These are phyloP conservation scores for Neurospora sp. DNA, from an alignment of 495 filamentous ascomycete genomes.

Conservation along the genomic window DNA sequence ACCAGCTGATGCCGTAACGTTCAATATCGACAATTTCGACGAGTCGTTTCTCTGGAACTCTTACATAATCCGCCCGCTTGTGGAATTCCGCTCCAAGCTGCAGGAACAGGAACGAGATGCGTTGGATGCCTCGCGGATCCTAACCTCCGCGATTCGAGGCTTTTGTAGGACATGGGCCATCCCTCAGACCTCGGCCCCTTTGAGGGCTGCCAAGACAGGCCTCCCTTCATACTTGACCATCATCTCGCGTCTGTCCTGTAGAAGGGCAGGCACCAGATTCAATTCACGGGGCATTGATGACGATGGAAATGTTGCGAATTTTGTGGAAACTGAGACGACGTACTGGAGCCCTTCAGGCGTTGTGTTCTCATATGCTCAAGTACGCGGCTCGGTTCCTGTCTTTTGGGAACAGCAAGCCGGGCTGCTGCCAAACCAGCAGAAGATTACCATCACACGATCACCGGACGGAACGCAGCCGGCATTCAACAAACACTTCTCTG, in stretches of 20 bases:
- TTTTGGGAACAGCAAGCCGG: constrained; percentile 95
- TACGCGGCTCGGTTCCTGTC: constrained; percentile 83
- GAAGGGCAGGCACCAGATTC: constrained; percentile 88
- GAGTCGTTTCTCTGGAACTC: constrained; percentile 93
- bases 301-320: constrained; percentile 94
- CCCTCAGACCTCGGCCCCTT: constrained; percentile 45
- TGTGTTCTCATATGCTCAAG: constrained; percentile 88
- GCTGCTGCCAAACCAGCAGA: constrained; percentile 85
- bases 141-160: constrained; percentile 90
- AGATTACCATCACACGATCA: constrained; percentile 83
- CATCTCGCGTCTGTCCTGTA: constrained; percentile 84
- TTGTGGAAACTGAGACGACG: constrained; percentile 54
- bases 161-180: constrained; percentile 79
- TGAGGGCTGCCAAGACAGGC: constrained; percentile 54
- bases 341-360: constrained; percentile 66
- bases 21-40: constrained; percentile 77
- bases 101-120: constrained; percentile 57
- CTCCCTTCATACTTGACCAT: constrained; percentile 74
- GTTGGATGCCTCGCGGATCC: constrained; percentile 73
- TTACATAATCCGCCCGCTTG: constrained; percentile 90
- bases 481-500: constrained; percentile 88
- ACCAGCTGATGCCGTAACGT: constrained; percentile 46
- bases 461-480: constrained; percentile 87
- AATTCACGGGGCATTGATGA: constrained; percentile 96
- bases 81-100: constrained; percentile 76